A percentile compares a stretch with the other conserved stretches of the same genome.
Conservation (phyloP, 495 filamentous ascomycete species). For the Trichoderma orchidacearum region DNA sequence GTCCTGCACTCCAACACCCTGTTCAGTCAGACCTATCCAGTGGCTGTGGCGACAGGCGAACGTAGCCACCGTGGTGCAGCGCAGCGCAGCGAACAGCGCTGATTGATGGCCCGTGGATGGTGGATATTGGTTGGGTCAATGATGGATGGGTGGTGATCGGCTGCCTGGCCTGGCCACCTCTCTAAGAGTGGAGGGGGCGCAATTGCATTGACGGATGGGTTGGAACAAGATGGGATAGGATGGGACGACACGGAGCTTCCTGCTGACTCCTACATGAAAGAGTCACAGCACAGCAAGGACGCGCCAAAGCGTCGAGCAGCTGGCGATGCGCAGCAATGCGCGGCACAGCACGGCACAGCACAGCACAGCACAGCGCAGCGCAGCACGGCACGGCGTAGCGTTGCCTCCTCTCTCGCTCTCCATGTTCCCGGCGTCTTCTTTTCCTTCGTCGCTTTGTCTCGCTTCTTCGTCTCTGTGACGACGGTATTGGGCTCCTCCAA, state of each 20-base stretch:
- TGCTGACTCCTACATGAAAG: neutral
- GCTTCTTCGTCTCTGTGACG: no score
- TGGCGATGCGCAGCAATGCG: no score
- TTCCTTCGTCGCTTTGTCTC: no score
- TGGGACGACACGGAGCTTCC: neutral
- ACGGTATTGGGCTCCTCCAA: no score
- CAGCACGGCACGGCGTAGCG: no score
- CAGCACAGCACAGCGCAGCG: no score
- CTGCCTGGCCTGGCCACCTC: neutral
- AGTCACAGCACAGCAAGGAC: neutral
- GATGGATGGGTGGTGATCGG: neutral
- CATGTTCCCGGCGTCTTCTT: no score
- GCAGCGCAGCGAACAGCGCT: neutral
- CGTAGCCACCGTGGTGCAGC: neutral
- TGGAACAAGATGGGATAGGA: neutral
- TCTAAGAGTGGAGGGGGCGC: neutral
- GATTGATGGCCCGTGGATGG: neutral
- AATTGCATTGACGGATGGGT: neutral
- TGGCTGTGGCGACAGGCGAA: neutral
- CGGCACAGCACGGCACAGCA: neutral
- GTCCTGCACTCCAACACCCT: neutral
- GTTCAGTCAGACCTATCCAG: neutral
- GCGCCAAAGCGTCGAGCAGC: neutral
- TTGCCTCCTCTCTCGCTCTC: no score
- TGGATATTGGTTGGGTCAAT: neutral